Evolutionary conservation across 176 grass and related monocot genomes (phyloP).

Genomic region (Rhynchospora tenuis): DNA sequence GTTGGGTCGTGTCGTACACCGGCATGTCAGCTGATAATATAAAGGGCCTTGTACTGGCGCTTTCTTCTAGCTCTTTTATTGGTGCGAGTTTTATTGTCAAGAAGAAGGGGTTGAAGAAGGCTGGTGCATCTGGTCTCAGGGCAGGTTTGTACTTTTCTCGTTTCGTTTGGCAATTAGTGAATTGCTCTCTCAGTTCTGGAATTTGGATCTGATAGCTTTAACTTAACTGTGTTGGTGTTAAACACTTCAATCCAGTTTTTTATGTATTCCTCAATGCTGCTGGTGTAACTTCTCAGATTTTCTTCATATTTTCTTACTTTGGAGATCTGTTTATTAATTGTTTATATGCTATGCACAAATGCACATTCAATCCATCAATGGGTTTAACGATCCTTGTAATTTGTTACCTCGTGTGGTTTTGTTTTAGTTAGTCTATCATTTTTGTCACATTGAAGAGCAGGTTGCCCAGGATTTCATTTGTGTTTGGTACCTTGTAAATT

Average conservation of each 20-base stretch:
- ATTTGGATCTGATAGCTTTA: not conserved
- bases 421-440: not conserved
- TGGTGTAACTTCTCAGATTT: not conserved
- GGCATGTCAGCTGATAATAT: conserved; percentile 96
- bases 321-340: not conserved
- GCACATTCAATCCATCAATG: not conserved
- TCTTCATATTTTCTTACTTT: not conserved
- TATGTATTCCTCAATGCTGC: not conserved
- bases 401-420: not conserved
- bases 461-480: not conserved
- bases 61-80: conserved; percentile 94
- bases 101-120: conserved; percentile 99
- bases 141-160: conserved; percentile 49
- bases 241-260: not conserved
- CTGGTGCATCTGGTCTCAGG: conserved; percentile 69
- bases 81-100: conserved; percentile 98
- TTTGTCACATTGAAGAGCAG: not conserved
- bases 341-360: not conserved
- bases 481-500: conserved; percentile 1
- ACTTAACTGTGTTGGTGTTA: not conserved
- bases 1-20: conserved; percentile 82
- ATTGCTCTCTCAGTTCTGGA: not conserved
- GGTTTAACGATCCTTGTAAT: not conserved
- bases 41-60: conserved; percentile 86
- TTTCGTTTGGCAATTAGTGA: not conserved